Percentiles rank a stretch among this genome's conserved stretches.
Evolutionary conservation across 371 early-diverging fungal species (phyloP).

Genomic region (Actinomortierella ambigua): DNA sequence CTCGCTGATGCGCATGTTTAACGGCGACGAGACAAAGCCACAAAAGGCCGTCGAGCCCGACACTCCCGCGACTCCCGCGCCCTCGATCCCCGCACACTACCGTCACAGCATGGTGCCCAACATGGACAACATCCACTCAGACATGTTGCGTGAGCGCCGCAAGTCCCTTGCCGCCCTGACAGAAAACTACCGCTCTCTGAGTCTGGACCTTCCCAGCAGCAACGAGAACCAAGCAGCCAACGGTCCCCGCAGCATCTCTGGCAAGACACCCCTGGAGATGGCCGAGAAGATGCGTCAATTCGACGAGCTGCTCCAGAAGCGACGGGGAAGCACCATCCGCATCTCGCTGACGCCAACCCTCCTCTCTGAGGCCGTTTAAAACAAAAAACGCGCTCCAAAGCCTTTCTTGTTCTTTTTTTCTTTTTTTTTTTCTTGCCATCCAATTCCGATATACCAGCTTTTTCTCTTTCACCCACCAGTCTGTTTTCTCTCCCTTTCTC

Average conservation of each 20-base stretch:
- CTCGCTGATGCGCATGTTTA: conserved; percentile 35
- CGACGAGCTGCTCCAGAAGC: conserved; percentile 46
- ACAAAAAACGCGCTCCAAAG: not conserved
- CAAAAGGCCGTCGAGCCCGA: not conserved
- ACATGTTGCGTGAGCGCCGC: conserved; percentile 39
- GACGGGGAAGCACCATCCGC: conserved; percentile 43
- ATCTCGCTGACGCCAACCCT: conserved; percentile 46
- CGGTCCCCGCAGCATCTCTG: no score
- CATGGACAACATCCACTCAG: conserved; percentile 26
- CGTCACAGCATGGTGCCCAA: conserved; percentile 40
- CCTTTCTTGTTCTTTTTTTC: not conserved
- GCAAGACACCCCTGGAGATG: conserved; percentile 24
- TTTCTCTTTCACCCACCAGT: no score
- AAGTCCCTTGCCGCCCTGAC: conserved; percentile 39
- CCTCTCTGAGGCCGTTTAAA: conserved; percentile 26
- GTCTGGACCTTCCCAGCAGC: conserved; percentile 20
- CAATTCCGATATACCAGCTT: conserved; percentile 3
- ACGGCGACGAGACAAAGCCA: conserved; percentile 17
- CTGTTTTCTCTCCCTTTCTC: no score
- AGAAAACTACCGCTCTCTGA: conserved; percentile 22
- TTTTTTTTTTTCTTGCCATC: not conserved
- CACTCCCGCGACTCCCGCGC: conserved; percentile 16
- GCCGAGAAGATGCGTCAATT: conserved; percentile 47
- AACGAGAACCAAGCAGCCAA: no score
- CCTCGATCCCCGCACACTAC: conserved; percentile 24